phyloP scores from a whole-genome alignment of 2,329 filamentous ascomycete species.

The Colletotrichum acutatum region DNA sequence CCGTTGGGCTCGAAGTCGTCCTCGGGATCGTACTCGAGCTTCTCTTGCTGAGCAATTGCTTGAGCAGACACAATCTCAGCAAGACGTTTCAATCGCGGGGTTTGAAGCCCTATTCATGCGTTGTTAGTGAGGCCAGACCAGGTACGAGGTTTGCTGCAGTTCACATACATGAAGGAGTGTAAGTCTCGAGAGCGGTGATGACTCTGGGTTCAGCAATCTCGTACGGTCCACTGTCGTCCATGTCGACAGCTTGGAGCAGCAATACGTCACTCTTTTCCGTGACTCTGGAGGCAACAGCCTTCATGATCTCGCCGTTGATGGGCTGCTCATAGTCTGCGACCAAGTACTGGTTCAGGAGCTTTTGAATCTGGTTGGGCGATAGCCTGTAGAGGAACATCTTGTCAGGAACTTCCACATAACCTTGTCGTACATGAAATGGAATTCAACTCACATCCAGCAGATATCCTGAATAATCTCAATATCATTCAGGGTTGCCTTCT shows the following conservation, averaged over 20 bases:
- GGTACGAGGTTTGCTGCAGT: not conserved
- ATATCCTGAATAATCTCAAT: conserved; percentile 99
- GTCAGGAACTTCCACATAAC: not conserved
- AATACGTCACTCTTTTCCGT: conserved; percentile 99
- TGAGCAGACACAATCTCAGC: conserved; percentile 99
- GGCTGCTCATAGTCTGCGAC: conserved; percentile 99
- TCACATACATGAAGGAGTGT: conserved; percentile 91
- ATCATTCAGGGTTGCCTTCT: conserved; percentile 98
- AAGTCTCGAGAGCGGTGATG: conserved; percentile 96
- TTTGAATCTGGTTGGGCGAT: conserved; percentile 98
- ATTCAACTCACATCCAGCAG: conserved; percentile 91
- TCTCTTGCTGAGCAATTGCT: conserved; percentile 95
- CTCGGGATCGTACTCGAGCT: conserved; percentile 68
- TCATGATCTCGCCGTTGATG: conserved; percentile 99
- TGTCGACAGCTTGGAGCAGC: conserved; percentile 92
- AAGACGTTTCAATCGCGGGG: conserved; percentile 90
- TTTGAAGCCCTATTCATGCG: conserved; percentile 81
- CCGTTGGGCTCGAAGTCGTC: conserved; percentile 61
- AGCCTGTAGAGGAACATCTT: conserved; percentile 66
- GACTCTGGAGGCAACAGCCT: conserved; percentile 94
- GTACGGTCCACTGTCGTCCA: conserved; percentile 98
- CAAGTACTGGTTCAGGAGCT: conserved; percentile 97
- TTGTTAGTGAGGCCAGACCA: conserved; percentile 44
- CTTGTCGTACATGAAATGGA: not conserved
- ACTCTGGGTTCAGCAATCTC: conserved; percentile 97